Evolutionary conservation across 768 basidiomycete species (phyloP), one percentile per base, ranked within the genome.

Genomic region (Pleurotus salmoneostramineus): DNA sequence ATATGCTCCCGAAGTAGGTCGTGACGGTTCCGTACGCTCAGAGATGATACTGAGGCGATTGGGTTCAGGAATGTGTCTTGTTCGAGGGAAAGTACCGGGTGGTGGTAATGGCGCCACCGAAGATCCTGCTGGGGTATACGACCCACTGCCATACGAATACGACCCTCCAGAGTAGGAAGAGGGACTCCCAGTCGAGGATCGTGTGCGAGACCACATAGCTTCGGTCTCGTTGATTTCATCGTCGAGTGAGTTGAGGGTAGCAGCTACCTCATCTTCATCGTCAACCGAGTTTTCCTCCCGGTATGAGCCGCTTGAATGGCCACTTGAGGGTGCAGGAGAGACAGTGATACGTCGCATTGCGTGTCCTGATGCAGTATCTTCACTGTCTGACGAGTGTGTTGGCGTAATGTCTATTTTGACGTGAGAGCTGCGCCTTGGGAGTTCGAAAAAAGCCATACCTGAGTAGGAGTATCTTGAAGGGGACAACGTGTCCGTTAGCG

Each of bases 181-280:
- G 60, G 62, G 34, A 57, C 69, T 64, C n/a, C 74, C 62, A 10
- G 69, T 65, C 11, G 68, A 64, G 32, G 71, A 65, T 2, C 69
- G 72, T n/a, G 73, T 71, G 60, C 77, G 77, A n/a, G 82, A 83
- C 88, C 88, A 89, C 61, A 85, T 74, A 0, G 84, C 81, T 64
- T 91, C 86, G 0, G 86, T 80, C 45, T 81, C 77, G 57, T 85
- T 81, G 32, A 90, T 66, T 56, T 91, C 85, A 44, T 89, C 73
- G 59, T 91, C 89, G 17, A 92, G 71, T 56, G 80, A 77, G 46
- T 76, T 84, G 49, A 92, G 78, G 12, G 83, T 78, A 15, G 82
- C 83, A 68, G 91, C 88, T 14, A 91, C 88, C 67, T 91, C 89
- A 40, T 90, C 88, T 12, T 90, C 87, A 67, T 91, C 90, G 43